phyloP scores from a whole-genome alignment of 2,329 filamentous ascomycete species.

The Paramyrothecium roridum region DNA sequence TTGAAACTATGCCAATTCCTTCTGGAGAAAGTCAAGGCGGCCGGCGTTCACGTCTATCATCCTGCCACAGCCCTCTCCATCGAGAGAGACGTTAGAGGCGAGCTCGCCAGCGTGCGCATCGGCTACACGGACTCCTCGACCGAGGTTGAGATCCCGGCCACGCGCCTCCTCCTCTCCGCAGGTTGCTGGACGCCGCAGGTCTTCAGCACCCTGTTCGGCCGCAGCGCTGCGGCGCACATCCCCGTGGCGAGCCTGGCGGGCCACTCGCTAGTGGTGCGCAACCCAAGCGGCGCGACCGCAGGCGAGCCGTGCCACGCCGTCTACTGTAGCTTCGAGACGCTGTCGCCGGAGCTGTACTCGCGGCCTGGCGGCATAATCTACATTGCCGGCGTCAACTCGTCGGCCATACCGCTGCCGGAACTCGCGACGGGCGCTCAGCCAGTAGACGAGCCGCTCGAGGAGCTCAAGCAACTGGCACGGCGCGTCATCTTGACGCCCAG shows the following conservation, averaged over 20 bases:
- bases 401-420: slow-evolving; percentile 56
- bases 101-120: slow-evolving; percentile 51
- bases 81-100: slow-evolving; percentile 43
- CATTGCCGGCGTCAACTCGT: slow-evolving; percentile 68
- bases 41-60: slow-evolving; percentile 65
- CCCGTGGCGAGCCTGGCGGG: slow-evolving; percentile 59
- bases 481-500: slow-evolving; percentile 38
- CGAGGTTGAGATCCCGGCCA: slow-evolving; percentile 57
- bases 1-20: slow-evolving; percentile 64
- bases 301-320: slow-evolving; percentile 63
- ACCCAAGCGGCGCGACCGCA: slow-evolving; percentile 35
- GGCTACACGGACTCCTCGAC: slow-evolving; percentile 36
- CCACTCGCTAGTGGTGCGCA: slow-evolving; percentile 66
- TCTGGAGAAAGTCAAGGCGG: slow-evolving; percentile 49
- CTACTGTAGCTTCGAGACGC: slow-evolving; percentile 60
- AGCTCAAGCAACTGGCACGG: slow-evolving; percentile 45
- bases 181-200: slow-evolving; percentile 70
- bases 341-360: slow-evolving; percentile 70
- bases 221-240: slow-evolving; percentile 45
- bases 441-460: slow-evolving; percentile 33
- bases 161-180: slow-evolving; percentile 62
- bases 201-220: slow-evolving; percentile 64
- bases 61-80: slow-evolving; percentile 56
- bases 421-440: slow-evolving; percentile 16
- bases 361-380: slow-evolving; percentile 67